A percentile compares a stretch with the other conserved stretches of the same genome.
These are phyloP conservation scores for Mortierella polycephala DNA, from an alignment of 371 early-diverging fungal genomes.

Conservation along the genomic window DNA sequence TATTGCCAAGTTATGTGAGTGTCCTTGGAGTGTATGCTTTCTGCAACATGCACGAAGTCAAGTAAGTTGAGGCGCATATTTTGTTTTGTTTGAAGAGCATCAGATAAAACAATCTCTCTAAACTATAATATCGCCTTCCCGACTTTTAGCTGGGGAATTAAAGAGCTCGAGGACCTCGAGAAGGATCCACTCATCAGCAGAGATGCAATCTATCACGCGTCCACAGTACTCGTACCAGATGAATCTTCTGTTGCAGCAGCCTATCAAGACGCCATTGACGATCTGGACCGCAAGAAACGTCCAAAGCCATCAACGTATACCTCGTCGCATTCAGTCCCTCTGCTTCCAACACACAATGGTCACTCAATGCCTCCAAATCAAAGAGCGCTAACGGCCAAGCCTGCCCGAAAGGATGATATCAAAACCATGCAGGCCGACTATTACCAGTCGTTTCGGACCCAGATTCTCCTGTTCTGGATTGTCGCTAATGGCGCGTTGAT, in stretches of 20 bases:
- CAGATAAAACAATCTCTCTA: no score
- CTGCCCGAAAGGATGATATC: conserved; percentile 61
- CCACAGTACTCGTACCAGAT: conserved; percentile 81
- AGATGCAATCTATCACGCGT: conserved; percentile 47
- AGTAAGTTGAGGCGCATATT: conserved; percentile 44
- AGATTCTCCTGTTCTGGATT: conserved; percentile 86
- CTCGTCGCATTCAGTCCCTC: conserved; percentile 5
- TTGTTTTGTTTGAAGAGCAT: not conserved
- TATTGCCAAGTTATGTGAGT: conserved; percentile 89
- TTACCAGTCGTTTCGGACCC: conserved; percentile 87
- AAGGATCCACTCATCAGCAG: conserved; percentile 50
- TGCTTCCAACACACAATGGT: conserved; percentile 10
- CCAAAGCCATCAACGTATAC: conserved; percentile 12
- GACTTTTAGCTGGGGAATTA: conserved; percentile 92
- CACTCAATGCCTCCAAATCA: conserved; percentile 1
- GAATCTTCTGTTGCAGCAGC: conserved; percentile 69
- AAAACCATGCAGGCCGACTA: conserved; percentile 87
- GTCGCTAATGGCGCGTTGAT: conserved; percentile 80
- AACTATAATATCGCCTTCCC: no score
- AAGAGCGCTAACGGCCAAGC: conserved; percentile 6
- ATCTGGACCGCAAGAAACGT: conserved; percentile 56
- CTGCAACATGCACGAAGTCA: conserved; percentile 73
- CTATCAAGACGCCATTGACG: conserved; percentile 75
- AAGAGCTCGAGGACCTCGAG: conserved; percentile 61
- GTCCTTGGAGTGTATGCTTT: conserved; percentile 78